Evolutionary conservation across 1,284 basidiomycete species (phyloP), one percentile per base, ranked within the genome.

Genomic region (Rhodotorula sp.): DNA sequence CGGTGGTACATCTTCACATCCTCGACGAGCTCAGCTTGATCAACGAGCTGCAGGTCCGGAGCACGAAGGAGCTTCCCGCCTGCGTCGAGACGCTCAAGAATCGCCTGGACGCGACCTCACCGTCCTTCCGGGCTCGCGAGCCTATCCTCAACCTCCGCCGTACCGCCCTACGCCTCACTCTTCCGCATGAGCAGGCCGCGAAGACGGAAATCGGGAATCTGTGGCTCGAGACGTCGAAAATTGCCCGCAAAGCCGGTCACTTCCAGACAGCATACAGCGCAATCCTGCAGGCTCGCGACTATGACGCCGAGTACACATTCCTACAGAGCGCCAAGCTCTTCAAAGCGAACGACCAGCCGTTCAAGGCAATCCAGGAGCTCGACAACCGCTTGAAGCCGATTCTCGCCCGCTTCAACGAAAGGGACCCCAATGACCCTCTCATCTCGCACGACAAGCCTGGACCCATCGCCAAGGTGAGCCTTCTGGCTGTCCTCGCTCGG

Each of bases 201-300:
- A 55, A 82, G 50, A 81, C 81, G 15, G 88, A 90, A 74, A 87
- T 94, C 47, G 90, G 92, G 2, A 85, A 86, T 61, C 87, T 91
- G 1, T 99, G 96, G 96, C 86, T 99, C 22, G 84, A 87, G 26
- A 97, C 91, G 66, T 90, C 94, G 24, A 98, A 96, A 79, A 94
- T 94, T 69, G 95, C 96, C 20, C 85, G 96, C 60, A 97, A 96
- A 78, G 91, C 94, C 0, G 90, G 91, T 0, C 95, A 99, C 80
- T 89, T 87, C 83, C 96, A 99, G 82, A 97, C 95, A 0, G 94
- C 96, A 4, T 99, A 99, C 79, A 97, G 91, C 77, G 94, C 96
- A 2, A 88, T 92, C 64, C 84, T 99, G 1, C 96, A 99, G 80
- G 92, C 94, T 0, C 86, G 88, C 65, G 89, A 93, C 77, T 86